A percentile compares a stretch with the other conserved stretches of the same genome.
Evolutionary conservation across 202 grass and related monocot species (phyloP).

Genomic region (Brachypodium distachyon): DNA sequence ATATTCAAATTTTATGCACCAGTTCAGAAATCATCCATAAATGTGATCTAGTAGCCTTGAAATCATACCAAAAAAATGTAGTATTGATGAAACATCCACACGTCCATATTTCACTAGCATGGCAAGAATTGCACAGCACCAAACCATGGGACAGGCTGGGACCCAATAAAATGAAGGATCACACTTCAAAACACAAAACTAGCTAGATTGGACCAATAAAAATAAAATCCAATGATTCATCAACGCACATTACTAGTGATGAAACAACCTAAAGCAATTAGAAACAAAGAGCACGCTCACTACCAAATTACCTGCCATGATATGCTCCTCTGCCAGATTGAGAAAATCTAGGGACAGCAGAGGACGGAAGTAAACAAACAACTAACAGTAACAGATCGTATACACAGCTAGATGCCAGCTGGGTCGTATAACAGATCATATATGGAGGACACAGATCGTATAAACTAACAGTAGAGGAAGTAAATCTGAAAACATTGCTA

Average conservation of each 20-base stretch:
- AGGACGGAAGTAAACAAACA: not conserved
- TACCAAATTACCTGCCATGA: not conserved
- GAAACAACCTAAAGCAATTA: not conserved
- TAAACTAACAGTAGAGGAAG: not conserved
- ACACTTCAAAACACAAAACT: not conserved
- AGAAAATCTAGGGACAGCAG: not conserved
- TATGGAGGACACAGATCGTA: not conserved
- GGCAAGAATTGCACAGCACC: not conserved
- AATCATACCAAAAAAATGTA: not conserved
- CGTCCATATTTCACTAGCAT: not conserved
- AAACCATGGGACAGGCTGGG: not conserved
- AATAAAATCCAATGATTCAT: not conserved
- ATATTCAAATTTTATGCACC: not conserved
- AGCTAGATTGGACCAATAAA: not conserved
- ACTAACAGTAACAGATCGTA: not conserved
- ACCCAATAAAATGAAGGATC: not conserved
- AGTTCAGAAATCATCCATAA: not conserved
- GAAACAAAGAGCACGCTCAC: not conserved
- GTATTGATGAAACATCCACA: not conserved
- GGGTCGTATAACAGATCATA: too few relatives aligned
- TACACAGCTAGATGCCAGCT: not conserved
- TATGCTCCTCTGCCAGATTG: not conserved
- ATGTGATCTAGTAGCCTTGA: not conserved
- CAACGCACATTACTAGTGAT: not conserved
- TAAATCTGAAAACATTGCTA: not conserved